Evolutionary conservation across 768 basidiomycete genomes (phyloP).

Genomic region (Trametes sanguinea): DNA sequence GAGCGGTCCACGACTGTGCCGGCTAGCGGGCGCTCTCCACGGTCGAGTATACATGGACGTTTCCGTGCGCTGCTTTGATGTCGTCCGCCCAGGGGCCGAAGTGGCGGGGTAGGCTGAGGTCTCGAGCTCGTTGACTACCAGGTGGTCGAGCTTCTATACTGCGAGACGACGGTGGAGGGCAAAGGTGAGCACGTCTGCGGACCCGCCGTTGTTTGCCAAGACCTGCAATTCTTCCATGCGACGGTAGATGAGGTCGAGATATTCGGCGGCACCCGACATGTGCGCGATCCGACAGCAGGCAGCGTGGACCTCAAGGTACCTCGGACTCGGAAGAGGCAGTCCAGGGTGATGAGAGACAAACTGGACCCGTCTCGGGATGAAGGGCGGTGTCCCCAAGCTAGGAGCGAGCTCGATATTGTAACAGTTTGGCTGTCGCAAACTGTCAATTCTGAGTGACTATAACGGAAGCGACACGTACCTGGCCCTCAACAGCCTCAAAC

Average conservation of each 20-base stretch:
- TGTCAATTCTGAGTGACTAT: neutral
- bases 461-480: neutral
- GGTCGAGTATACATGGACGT: too few species aligned
- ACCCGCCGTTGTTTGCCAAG: slow-evolving; percentile 4
- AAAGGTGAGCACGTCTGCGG: slow-evolving; percentile 7
- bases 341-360: slow-evolving; percentile 8
- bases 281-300: slow-evolving; percentile 9
- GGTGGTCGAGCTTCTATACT: neutral
- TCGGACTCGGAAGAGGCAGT: slow-evolving; percentile 10
- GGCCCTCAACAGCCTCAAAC: slow-evolving; percentile 9
- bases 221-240: slow-evolving; percentile 6
- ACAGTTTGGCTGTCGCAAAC: slow-evolving; percentile 1
- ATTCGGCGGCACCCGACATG: slow-evolving; percentile 14
- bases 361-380: slow-evolving; percentile 3
- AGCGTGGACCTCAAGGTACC: slow-evolving; percentile 11
- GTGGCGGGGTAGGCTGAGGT: too few species aligned
- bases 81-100: too few species aligned
- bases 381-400: neutral
- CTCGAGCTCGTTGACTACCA: too few species aligned
- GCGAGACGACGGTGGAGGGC: slow-evolving; percentile 7
- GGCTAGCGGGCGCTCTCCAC: too few species aligned
- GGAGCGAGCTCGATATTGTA: neutral
- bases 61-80: too few species aligned
- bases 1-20: too few species aligned
- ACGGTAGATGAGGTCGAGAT: slow-evolving; percentile 9